phyloP scores from a whole-genome alignment of 208 protist species.

The Leishmania amazonensis region DNA sequence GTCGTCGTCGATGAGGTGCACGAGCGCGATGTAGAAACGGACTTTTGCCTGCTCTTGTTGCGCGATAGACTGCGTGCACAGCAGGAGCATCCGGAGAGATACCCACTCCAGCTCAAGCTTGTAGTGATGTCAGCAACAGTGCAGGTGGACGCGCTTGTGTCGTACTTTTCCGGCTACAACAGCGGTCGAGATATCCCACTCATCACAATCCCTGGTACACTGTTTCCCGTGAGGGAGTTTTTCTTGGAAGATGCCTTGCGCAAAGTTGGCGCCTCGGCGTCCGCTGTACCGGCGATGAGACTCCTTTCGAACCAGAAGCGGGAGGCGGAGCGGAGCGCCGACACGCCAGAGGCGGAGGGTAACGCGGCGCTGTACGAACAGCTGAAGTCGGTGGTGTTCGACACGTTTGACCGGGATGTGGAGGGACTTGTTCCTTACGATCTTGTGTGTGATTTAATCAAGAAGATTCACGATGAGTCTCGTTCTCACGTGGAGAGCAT shows the following conservation, averaged over 20 bases:
- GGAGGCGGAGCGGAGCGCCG: conserved; percentile 3
- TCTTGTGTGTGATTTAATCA: conserved; percentile 64
- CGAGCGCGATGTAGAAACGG: conserved; percentile 85
- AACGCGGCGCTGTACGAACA: conserved; percentile 51
- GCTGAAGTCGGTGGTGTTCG: conserved; percentile 59
- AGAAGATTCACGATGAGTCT: conserved; percentile 50
- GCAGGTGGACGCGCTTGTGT: conserved; percentile 70
- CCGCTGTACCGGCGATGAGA: conserved; percentile 40
- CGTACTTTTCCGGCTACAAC: conserved; percentile 65
- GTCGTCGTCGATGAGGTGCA: conserved; percentile 91
- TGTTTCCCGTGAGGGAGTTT: conserved; percentile 84
- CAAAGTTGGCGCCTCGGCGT: conserved; percentile 40
- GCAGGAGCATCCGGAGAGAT: conserved; percentile 42
- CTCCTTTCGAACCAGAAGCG: conserved; percentile 16
- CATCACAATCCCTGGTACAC: conserved; percentile 84
- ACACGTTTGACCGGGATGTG: conserved; percentile 52
- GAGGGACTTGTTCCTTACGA: conserved; percentile 77
- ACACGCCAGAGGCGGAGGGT: background rate
- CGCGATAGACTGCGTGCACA: conserved; percentile 65
- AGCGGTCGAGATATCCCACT: conserved; percentile 33
- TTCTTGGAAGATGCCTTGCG: conserved; percentile 87
- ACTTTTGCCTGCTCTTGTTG: conserved; percentile 82
- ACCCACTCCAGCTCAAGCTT: conserved; percentile 88
- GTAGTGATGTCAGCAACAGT: conserved; percentile 98
- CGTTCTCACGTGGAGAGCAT: conserved; percentile 66